phyloP scores from a whole-genome alignment of 495 filamentous ascomycete genomes.

The Tuber microsphaerosporum region DNA sequence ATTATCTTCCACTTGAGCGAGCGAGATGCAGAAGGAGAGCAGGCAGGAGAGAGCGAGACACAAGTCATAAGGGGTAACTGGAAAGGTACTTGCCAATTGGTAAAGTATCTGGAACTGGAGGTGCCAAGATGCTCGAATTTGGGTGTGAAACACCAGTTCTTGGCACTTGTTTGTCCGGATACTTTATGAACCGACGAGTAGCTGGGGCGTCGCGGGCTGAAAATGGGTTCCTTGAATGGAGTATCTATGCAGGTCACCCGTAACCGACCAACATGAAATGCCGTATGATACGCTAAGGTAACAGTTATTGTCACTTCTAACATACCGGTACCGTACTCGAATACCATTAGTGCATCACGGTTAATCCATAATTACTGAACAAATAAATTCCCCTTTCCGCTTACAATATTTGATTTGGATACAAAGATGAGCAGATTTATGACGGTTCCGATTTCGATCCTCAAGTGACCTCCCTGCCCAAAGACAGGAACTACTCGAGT shows the following conservation, averaged over 20 bases:
- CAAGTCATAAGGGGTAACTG: conserved; percentile 9
- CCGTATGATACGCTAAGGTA: background rate
- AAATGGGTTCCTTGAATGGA: background rate
- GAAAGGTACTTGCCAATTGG: background rate
- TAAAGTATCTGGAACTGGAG: background rate
- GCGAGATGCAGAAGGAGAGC: conserved; percentile 2
- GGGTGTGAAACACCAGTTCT: background rate
- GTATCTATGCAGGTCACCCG: background rate
- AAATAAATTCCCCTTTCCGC: background rate
- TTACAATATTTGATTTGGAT: background rate
- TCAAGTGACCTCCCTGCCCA: background rate
- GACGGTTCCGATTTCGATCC: background rate
- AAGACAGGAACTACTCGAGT: background rate
- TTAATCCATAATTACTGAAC: background rate
- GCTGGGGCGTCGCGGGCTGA: background rate
- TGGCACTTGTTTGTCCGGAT: background rate
- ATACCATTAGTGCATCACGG: background rate
- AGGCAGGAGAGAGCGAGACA: conserved; percentile 5
- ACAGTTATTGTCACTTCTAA: background rate
- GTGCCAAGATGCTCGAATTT: background rate
- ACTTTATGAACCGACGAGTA: background rate
- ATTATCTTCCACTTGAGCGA: background rate
- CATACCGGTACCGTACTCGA: no score
- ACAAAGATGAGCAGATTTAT: background rate
- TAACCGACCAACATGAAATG: background rate